Percentiles rank a stretch among this genome's conserved stretches.
Conservation (phyloP, 176 grass and related monocot genomes). For the Alopecurus myosuroides region DNA sequence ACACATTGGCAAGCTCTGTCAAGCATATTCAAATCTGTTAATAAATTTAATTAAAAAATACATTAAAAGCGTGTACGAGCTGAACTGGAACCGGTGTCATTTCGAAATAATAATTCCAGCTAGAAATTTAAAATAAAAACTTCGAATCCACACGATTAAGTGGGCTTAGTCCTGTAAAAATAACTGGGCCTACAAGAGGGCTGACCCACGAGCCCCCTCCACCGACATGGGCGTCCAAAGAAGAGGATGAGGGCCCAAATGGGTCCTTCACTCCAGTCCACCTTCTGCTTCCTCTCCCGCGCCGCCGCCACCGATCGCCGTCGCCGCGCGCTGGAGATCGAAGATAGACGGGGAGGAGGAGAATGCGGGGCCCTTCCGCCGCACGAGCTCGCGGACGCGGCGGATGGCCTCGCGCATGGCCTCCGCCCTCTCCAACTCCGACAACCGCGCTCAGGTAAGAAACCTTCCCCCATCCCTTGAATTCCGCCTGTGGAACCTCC, state of each 20-base stretch:
- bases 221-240: neutral
- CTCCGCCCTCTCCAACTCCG: constrained; percentile 74
- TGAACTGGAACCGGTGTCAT: too few relatives aligned
- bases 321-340: neutral
- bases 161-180: too few relatives aligned
- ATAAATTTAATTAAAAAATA: too few relatives aligned
- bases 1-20: too few relatives aligned
- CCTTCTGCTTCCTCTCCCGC: neutral
- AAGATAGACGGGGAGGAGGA: constrained; percentile 66
- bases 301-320: neutral
- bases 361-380: constrained; percentile 71
- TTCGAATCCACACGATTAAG: too few relatives aligned
- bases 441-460: constrained; percentile 73
- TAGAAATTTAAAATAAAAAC: too few relatives aligned
- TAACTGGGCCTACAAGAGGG: neutral
- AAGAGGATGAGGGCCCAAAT: neutral
- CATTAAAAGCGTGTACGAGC: too few relatives aligned
- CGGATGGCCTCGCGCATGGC: constrained; percentile 85
- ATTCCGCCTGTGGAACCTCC: neutral
- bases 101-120: too few relatives aligned
- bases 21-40: too few relatives aligned
- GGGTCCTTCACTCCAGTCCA: neutral
- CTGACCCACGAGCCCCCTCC: neutral
- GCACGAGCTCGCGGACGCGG: constrained; percentile 64
- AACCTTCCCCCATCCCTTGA: neutral